phyloP scores from a whole-genome alignment of 805 yeast genomes.

The Barnettozyma siamensis region DNA sequence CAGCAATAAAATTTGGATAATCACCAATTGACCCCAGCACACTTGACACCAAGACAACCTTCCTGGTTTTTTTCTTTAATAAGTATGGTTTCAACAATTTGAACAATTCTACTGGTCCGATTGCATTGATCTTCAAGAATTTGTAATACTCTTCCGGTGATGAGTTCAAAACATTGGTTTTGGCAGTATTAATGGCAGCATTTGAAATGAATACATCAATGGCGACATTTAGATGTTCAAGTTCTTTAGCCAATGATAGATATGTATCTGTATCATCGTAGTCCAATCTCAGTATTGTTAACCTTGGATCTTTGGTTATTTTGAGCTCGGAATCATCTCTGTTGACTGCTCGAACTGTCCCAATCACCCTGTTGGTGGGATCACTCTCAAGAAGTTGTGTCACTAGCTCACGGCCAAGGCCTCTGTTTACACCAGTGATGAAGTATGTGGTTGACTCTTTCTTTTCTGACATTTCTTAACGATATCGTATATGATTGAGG shows the following conservation, averaged over 20 bases:
- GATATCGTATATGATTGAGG: no score
- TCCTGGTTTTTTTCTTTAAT: slow-evolving; percentile 22
- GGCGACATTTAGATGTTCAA: slow-evolving; percentile 15
- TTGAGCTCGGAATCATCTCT: slow-evolving; percentile 10
- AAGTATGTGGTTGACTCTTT: slow-evolving; percentile 19
- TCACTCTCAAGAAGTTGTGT: slow-evolving; percentile 13
- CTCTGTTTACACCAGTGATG: slow-evolving; percentile 25
- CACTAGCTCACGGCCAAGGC: slow-evolving; percentile 21
- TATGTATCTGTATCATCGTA: slow-evolving; percentile 14
- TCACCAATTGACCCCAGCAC: slow-evolving; percentile 25
- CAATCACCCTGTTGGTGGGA: slow-evolving; percentile 20
- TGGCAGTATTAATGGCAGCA: slow-evolving; percentile 27
- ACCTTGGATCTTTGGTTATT: slow-evolving; percentile 19
- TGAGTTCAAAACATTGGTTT: slow-evolving; percentile 15
- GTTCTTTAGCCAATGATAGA: slow-evolving; percentile 14
- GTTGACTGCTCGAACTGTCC: slow-evolving; percentile 17
- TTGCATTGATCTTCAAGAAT: slow-evolving; percentile 25
- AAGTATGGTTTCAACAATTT: slow-evolving; percentile 27
- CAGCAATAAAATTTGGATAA: slow-evolving; percentile 12
- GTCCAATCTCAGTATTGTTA: slow-evolving; percentile 19
- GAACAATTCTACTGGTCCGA: slow-evolving; percentile 29
- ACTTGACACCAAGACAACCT: slow-evolving; percentile 27
- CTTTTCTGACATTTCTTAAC: no score
- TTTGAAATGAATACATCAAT: slow-evolving; percentile 33
- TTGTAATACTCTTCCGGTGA: slow-evolving; percentile 15